Conservation (phyloP, 139 green algal species). For the Chlamydomonas sp. region DNA sequence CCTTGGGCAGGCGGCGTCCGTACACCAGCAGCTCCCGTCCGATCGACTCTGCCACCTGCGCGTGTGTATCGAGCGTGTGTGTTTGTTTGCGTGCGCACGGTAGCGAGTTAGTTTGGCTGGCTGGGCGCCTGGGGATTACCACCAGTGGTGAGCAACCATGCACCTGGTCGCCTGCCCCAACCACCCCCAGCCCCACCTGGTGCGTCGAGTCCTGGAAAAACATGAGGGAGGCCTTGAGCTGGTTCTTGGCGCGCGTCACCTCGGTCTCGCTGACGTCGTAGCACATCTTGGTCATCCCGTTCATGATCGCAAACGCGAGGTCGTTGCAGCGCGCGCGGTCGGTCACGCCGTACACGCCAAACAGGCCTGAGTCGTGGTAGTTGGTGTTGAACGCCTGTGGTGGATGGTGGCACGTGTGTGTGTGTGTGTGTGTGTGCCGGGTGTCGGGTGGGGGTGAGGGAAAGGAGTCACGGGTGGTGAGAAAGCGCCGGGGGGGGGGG, state of each 20-base stretch:
- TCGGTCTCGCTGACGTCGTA: conserved; percentile 84
- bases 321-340: conserved; percentile 53
- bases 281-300: conserved; percentile 68
- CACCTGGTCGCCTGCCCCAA: too few relatives aligned
- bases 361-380: conserved; percentile 96
- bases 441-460: too few relatives aligned
- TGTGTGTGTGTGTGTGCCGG: too few relatives aligned
- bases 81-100: not conserved
- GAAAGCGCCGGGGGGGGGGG: too few relatives aligned
- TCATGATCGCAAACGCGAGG: conserved; percentile 61
- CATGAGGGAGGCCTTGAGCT: conserved; percentile 82
- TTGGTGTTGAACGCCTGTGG: conserved; percentile 96
- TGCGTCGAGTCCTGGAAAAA: conserved; percentile 58
- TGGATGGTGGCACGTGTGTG: too few relatives aligned
- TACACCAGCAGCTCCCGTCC: conserved; percentile 92
- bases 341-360: conserved; percentile 85
- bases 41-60: conserved; percentile 88
- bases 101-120: not conserved
- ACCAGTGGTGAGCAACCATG: not conserved
- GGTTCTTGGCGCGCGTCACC: conserved; percentile 84
- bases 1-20: conserved; percentile 83
- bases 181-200: too few relatives aligned
- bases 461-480: too few relatives aligned
- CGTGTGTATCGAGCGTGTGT: not conserved
- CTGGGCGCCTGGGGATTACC: not conserved